Base-by-base conservation (phyloP, 2,329 filamentous ascomycete species). In the Ophiostoma fasciatum region DNA sequence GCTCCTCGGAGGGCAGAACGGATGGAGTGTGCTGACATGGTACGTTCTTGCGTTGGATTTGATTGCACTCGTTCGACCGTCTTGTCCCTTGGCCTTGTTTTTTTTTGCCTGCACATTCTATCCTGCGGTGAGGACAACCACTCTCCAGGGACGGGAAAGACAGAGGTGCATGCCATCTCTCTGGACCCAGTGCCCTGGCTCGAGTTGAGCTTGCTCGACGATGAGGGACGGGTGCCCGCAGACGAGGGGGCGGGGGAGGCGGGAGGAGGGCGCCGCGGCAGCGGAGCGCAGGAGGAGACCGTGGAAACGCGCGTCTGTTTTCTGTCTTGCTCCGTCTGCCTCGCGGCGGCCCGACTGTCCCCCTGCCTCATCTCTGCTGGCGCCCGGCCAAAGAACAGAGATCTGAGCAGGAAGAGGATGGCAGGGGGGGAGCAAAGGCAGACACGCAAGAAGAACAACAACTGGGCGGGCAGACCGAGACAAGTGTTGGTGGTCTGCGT, bases 361-460 rank as follows among this genome's bases (percentile, higher is more conserved):
- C n/a, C n/a, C n/a, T n/a, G n/a, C n/a, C n/a, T n/a, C n/a, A n/a
- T n/a, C n/a, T n/a, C n/a, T n/a, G n/a, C n/a, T n/a, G n/a, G 23
- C n/a, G 8, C 14, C n/a, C 26, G 9, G 26, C 15, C 20, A 26
- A 36, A 54, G 52, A 54, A 54, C 52, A 53, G 52, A 54, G 43
- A 54, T 54, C 52, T 48, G 52, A 54, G 52, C 51, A 51, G 48
- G 22, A 15, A n/a, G 25, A 12, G 10, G 14, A 14, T 28, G 14
- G 31, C 18, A 12, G 5, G 7, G 23, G 23, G 23, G 23, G 23
- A 6, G 23, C 11, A 9, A 13, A 25, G 23, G 23, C 23, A 25
- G 10, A 25, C 11, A 13, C 23, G 23, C 3, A 13, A 13, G 7
- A 13, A 4, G 13, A 13, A 22, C 20, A 22, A 9, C n/a, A n/a